Percentiles rank a stretch among this genome's conserved stretches.
Evolutionary conservation across 73 alveolate species (phyloP).

Genomic region (Urostyla sp.): DNA sequence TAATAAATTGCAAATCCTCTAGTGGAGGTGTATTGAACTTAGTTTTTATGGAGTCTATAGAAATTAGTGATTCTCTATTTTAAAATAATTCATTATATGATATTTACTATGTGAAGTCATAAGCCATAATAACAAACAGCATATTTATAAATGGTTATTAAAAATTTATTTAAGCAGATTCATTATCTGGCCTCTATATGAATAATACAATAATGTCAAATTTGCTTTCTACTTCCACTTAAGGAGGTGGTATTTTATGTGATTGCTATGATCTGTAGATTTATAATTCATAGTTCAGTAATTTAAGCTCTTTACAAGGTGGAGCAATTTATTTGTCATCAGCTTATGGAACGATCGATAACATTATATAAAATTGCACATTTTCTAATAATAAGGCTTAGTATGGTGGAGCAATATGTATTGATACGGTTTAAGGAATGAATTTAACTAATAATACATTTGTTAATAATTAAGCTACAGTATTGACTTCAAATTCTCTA

Average conservation of each 20-base stretch:
- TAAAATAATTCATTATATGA: background rate
- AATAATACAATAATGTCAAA: background rate
- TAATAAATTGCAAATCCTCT: constrained; percentile 22
- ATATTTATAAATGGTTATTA: background rate
- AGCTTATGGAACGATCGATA: too few species aligned
- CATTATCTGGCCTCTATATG: background rate
- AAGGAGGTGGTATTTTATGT: constrained; percentile 23
- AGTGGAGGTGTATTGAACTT: constrained; percentile 8
- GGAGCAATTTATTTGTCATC: constrained; percentile 27
- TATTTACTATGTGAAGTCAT: background rate
- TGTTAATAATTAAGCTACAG: too few species aligned
- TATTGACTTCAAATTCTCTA: too few species aligned
- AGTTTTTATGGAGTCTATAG: background rate
- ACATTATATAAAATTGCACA: too few species aligned
- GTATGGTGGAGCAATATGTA: too few species aligned
- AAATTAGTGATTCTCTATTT: background rate
- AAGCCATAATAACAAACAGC: background rate
- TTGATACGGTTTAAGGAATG: too few species aligned
- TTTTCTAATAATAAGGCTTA: too few species aligned
- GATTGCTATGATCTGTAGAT: constrained; percentile 2
- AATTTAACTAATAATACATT: too few species aligned
- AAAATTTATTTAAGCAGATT: background rate
- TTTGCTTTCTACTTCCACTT: background rate
- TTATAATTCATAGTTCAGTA: background rate
- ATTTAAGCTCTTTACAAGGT: constrained; percentile 9